These are phyloP conservation scores for Colletotrichum falcatum DNA, from an alignment of 2,329 filamentous ascomycete genomes.

Conservation along the genomic window DNA sequence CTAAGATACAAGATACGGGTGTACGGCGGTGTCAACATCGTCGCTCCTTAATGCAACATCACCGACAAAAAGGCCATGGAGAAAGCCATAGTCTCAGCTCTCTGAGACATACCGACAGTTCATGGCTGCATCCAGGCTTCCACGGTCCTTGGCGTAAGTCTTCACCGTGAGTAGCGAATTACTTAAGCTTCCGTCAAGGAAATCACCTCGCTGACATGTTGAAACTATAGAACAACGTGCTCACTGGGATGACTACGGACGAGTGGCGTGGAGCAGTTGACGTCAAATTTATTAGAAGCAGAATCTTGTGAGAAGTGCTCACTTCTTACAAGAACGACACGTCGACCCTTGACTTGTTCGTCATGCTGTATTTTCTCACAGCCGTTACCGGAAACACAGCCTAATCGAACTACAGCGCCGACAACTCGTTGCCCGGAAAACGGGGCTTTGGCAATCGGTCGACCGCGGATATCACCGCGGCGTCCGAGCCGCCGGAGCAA, in stretches of 20 bases:
- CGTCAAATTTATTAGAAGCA: slow-evolving; percentile 51
- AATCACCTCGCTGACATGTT: background rate
- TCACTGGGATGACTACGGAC: slow-evolving; percentile 47
- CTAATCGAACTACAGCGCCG: slow-evolving; percentile 59
- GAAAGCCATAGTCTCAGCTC: slow-evolving; percentile 37
- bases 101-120: slow-evolving; percentile 47
- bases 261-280: slow-evolving; percentile 43
- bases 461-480: background rate
- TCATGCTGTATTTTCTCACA: slow-evolving; percentile 49
- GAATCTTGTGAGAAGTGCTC: slow-evolving; percentile 48
- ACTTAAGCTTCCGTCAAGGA: background rate
- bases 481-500: slow-evolving; percentile 31
- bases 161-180: background rate
- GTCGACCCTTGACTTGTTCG: slow-evolving; percentile 51
- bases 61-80: slow-evolving; percentile 42
- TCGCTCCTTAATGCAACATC: slow-evolving; percentile 41
- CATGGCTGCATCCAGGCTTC: slow-evolving; percentile 57
- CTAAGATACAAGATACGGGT: no score
- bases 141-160: slow-evolving; percentile 52
- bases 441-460: background rate
- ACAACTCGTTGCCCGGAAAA: slow-evolving; percentile 47
- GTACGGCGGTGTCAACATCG: background rate
- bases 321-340: background rate
- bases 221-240: slow-evolving; percentile 46
- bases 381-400: slow-evolving; percentile 46